Evolutionary conservation across 1,284 basidiomycete genomes (phyloP).

Genomic region (Trametes sp.): DNA sequence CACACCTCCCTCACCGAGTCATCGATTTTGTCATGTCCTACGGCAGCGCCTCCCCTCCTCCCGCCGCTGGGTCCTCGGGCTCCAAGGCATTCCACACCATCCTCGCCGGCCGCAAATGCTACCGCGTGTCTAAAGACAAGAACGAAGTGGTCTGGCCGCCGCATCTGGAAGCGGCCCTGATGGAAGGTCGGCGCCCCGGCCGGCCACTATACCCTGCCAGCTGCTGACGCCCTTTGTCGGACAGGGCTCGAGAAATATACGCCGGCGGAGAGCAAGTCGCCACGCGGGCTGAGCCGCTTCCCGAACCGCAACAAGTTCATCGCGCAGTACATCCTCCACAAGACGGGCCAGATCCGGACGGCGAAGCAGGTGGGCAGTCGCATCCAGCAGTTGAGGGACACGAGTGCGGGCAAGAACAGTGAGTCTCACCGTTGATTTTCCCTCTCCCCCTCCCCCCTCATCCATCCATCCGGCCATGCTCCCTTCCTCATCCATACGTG

Average conservation of each 20-base stretch:
- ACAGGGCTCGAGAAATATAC: constrained; percentile 70
- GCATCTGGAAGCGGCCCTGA: constrained; percentile 70
- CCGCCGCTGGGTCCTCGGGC: constrained; percentile 17
- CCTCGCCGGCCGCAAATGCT: constrained; percentile 67
- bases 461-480: too few relatives aligned
- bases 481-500: background rate
- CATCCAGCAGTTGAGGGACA: constrained; percentile 74
- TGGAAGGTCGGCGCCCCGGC: constrained; percentile 58
- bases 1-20: background rate
- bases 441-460: background rate
- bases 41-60: constrained; percentile 3
- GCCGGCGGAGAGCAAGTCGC: constrained; percentile 73
- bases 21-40: constrained; percentile 10
- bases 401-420: constrained; percentile 70
- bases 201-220: constrained; percentile 2
- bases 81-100: constrained; percentile 53
- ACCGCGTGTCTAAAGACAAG: constrained; percentile 68
- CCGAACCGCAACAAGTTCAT: constrained; percentile 79
- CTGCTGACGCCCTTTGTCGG: background rate
- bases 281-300: constrained; percentile 71
- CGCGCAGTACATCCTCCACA: constrained; percentile 69
- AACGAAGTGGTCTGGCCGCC: constrained; percentile 76
- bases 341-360: constrained; percentile 68
- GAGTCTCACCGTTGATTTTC: constrained; percentile 40
- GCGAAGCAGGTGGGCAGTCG: constrained; percentile 79